Percentiles rank a stretch among this genome's conserved stretches.
Conservation (phyloP, 192 early-diverging fungal genomes). For the Umbelopsis sp. region DNA sequence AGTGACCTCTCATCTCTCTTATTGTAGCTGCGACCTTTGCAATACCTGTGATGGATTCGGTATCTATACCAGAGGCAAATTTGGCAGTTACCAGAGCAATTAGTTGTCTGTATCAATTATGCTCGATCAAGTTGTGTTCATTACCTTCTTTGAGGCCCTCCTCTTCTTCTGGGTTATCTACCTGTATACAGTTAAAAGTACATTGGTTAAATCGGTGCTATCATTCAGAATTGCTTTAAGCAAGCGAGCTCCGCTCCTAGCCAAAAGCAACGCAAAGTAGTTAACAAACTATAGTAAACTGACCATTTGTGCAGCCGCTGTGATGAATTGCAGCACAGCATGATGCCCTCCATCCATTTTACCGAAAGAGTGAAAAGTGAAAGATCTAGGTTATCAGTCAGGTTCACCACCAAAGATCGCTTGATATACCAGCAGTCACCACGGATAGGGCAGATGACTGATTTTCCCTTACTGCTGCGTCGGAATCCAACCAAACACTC, state of each 20-base stretch:
- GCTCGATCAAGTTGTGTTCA: not conserved
- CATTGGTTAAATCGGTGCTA: not conserved
- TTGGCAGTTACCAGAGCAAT: not conserved
- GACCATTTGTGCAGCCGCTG: conserved; percentile 41
- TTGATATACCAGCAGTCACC: conserved; percentile 9
- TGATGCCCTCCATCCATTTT: conserved; percentile 38
- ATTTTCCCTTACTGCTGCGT: not conserved
- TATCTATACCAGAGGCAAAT: not conserved
- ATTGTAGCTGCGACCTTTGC: not conserved
- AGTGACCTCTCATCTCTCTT: not conserved
- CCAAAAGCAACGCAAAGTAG: not conserved
- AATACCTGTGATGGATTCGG: not conserved
- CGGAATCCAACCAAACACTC: not conserved
- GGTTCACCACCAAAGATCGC: not conserved
- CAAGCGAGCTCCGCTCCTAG: conserved; percentile 1
- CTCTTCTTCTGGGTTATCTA: conserved; percentile 33
- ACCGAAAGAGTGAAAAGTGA: conserved; percentile 11
- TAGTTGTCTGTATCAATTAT: not conserved
- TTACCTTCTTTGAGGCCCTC: conserved; percentile 17
- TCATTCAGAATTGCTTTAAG: not conserved
- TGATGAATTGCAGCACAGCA: conserved; percentile 41
- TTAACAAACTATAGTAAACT: not conserved
- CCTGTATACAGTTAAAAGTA: not conserved
- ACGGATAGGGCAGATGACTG: conserved; percentile 5
- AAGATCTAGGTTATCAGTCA: not conserved